Evolutionary conservation across 2,329 filamentous ascomycete genomes (phyloP).

Genomic region (Clonostachys sp.): DNA sequence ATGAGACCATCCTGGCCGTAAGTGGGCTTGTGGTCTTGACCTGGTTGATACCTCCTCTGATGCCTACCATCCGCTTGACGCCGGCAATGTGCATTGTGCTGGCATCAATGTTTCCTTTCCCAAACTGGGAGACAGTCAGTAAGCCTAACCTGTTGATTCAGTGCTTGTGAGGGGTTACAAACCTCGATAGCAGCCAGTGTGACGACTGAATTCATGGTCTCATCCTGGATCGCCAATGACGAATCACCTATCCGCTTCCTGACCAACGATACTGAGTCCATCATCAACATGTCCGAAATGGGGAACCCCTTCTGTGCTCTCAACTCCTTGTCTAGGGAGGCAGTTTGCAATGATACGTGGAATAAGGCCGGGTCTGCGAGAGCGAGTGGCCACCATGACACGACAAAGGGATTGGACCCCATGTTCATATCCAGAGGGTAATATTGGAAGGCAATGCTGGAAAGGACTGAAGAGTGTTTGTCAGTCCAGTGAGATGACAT

Average conservation of each 20-base stretch:
- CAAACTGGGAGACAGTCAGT: constrained; percentile 27
- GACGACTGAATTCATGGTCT: constrained; percentile 51
- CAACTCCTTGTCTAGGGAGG: constrained; percentile 50
- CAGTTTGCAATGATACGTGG: constrained; percentile 55
- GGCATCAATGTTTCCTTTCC: constrained; percentile 42
- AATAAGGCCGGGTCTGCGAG: constrained; percentile 51
- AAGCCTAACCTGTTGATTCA: neutral
- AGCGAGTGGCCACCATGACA: constrained; percentile 57
- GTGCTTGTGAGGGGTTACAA: constrained; percentile 7
- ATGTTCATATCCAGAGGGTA: constrained; percentile 50
- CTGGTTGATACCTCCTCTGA: constrained; percentile 44
- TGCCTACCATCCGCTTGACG: constrained; percentile 38
- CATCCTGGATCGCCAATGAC: constrained; percentile 43
- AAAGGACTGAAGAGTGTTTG: constrained; percentile 34
- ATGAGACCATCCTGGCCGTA: constrained; percentile 49
- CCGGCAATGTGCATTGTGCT: constrained; percentile 44
- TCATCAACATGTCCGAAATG: constrained; percentile 50
- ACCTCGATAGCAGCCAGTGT: constrained; percentile 55
- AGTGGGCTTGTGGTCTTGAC: constrained; percentile 44
- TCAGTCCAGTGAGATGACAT: neutral
- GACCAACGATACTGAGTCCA: constrained; percentile 48
- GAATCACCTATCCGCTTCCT: constrained; percentile 41
- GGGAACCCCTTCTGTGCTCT: constrained; percentile 46
- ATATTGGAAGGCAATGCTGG: constrained; percentile 55
- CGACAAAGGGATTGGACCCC: constrained; percentile 51